These are phyloP conservation scores for Ustilago bromivora DNA, from an alignment of 1,284 basidiomycete species.

Conservation along the genomic window DNA sequence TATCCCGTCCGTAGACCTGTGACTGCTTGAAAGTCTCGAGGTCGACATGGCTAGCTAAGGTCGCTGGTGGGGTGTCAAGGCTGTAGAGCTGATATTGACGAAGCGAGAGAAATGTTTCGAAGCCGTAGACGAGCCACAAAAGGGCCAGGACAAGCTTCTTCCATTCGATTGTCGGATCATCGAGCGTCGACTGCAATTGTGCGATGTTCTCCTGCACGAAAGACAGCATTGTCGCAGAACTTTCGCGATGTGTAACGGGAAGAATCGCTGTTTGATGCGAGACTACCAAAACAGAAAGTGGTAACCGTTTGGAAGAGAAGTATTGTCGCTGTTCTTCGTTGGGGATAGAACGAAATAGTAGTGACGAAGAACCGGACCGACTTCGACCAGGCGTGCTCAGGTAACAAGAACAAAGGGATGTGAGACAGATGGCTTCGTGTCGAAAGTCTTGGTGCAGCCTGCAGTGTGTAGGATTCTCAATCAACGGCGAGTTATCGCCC, in stretches of 20 bases:
- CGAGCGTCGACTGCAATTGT: conserved; percentile 49
- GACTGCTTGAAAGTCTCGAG: conserved; percentile 85
- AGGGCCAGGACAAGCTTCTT: conserved; percentile 79
- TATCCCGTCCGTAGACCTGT: conserved; percentile 90
- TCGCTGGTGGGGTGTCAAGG: conserved; percentile 80
- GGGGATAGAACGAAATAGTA: too few relatives aligned
- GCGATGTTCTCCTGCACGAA: conserved; percentile 34
- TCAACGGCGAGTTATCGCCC: too few relatives aligned
- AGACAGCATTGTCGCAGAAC: conserved; percentile 27
- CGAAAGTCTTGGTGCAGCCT: too few relatives aligned
- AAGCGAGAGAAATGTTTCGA: conserved; percentile 86
- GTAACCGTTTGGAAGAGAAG: too few relatives aligned
- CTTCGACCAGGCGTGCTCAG: too few relatives aligned
- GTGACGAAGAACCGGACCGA: too few relatives aligned
- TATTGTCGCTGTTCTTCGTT: too few relatives aligned
- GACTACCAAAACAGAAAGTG: background rate
- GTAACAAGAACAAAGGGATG: too few relatives aligned
- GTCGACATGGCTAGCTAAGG: conserved; percentile 80
- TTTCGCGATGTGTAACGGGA: background rate
- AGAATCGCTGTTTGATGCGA: background rate
- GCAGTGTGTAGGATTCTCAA: too few relatives aligned
- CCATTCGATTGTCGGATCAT: conserved; percentile 75
- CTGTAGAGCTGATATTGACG: conserved; percentile 88
- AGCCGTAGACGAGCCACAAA: conserved; percentile 82
- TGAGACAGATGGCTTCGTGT: too few relatives aligned